phyloP scores from a whole-genome alignment of 148 eudicot genomes.

The Arbutus unedo region DNA sequence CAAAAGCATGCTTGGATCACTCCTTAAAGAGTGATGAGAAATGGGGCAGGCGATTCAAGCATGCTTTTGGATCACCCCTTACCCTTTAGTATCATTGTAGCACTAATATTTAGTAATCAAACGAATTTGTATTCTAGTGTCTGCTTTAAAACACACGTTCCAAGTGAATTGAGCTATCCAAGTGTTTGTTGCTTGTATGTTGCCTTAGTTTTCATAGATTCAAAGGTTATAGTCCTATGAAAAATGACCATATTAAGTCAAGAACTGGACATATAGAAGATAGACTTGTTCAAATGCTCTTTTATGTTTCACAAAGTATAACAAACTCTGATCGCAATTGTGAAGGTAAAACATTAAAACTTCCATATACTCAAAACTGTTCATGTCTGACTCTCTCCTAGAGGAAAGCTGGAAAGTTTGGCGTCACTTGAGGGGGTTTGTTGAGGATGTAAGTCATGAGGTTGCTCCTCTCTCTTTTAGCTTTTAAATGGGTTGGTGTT shows the following conservation, averaged over 20 bases:
- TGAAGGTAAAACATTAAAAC: background rate
- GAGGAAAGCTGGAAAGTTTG: background rate
- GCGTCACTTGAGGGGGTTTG: background rate
- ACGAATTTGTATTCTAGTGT: background rate
- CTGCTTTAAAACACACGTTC: background rate
- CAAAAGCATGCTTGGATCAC: background rate
- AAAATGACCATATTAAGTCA: background rate
- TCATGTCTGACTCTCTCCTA: background rate
- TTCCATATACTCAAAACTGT: background rate
- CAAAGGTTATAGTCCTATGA: background rate
- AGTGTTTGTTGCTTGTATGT: background rate
- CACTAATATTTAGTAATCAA: background rate
- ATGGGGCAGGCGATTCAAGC: background rate
- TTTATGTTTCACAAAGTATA: background rate
- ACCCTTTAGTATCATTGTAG: background rate
- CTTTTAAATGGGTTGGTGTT: background rate
- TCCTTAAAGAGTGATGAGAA: background rate
- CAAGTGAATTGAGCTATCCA: background rate
- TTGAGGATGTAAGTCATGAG: background rate
- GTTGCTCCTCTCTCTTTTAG: background rate
- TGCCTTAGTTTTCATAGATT: background rate
- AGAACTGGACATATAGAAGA: background rate
- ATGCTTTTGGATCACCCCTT: background rate
- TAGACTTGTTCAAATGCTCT: background rate
- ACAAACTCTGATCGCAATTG: background rate